These are phyloP conservation scores for Solanum chiquidenum DNA, from an alignment of 257 asterid genomes.

Conservation along the genomic window DNA sequence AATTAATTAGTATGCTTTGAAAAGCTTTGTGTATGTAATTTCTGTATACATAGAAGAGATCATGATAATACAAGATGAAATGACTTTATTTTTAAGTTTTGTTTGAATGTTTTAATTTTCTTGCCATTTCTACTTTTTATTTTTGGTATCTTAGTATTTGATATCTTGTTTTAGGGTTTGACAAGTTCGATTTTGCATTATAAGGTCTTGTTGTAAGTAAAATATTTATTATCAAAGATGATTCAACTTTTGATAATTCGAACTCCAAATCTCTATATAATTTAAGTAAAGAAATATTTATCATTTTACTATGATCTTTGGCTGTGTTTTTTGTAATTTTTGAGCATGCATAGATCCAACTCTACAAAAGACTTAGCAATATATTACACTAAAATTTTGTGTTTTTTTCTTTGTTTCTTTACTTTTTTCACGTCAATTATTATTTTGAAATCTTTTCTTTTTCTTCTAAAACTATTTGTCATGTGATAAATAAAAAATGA, in stretches of 20 bases:
- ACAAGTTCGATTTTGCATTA: background rate
- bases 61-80: slow-evolving; percentile 13
- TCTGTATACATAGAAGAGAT: background rate
- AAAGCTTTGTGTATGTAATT: background rate
- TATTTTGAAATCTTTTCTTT: background rate
- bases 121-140: background rate
- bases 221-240: background rate
- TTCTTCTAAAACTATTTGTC: background rate
- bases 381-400: background rate
- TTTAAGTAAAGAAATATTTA: background rate
- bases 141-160: background rate
- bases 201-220: background rate
- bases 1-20: background rate
- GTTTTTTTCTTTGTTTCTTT: too few species aligned
- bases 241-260: background rate
- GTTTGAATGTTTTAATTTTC: background rate
- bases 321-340: background rate
- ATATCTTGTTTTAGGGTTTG: background rate
- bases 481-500: background rate
- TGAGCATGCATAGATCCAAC: background rate
- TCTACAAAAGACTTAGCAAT: background rate
- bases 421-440: background rate
- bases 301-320: background rate
- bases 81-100: background rate
- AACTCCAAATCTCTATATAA: background rate